Evolutionary conservation across 768 basidiomycete genomes (phyloP), one percentile per base, ranked within the genome.

Genomic region (Russula lepida): DNA sequence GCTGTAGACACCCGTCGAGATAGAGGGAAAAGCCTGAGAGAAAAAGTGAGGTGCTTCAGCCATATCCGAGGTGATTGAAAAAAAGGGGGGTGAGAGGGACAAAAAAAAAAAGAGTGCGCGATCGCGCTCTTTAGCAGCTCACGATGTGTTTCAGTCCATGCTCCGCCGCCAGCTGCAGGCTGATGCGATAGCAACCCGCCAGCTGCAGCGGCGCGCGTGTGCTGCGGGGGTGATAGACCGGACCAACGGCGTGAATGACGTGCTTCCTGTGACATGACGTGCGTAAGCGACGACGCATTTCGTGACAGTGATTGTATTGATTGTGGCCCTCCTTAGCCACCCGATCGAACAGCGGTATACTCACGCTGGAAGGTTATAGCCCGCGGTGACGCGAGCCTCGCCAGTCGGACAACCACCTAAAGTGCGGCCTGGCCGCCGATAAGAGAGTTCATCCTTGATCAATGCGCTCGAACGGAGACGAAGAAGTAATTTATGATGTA

Each of bases 181-280:
- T 85, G 21, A 70, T 79, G 58, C 71, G 73, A 68, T 93, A 93
- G 68, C 88, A 88, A 9, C 88, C 87, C 4, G 77, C 76, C 15
- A 93, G 77, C 62, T 83, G 78, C 60, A 69, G 65, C 6, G 83
- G 82, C 56, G 78, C 80, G 28, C 70, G 71, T 78, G 77, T 39
- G 71, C 72, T 28, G 77, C 72, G 1, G 65, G 59, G 3, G 67
- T 58, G 76, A 69, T 87, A 91, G 1, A 88, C 71, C 0, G 91
- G 91, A 12, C 91, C 91, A 17, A 92, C 91, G 3, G 91, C 79
- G 67, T 92, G 91, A 44, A 93, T 89, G 60, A 93, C 77, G 69
- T 86, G 78, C 39, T 79, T 79, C 39, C 90, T 89, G 64, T 25
- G 52, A 6, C n/a, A 55, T 30, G 6, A 30, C 8, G 6, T 25